These are phyloP conservation scores for Beauveria pseudobassiana DNA, from an alignment of 2,329 filamentous ascomycete genomes.

Conservation along the genomic window DNA sequence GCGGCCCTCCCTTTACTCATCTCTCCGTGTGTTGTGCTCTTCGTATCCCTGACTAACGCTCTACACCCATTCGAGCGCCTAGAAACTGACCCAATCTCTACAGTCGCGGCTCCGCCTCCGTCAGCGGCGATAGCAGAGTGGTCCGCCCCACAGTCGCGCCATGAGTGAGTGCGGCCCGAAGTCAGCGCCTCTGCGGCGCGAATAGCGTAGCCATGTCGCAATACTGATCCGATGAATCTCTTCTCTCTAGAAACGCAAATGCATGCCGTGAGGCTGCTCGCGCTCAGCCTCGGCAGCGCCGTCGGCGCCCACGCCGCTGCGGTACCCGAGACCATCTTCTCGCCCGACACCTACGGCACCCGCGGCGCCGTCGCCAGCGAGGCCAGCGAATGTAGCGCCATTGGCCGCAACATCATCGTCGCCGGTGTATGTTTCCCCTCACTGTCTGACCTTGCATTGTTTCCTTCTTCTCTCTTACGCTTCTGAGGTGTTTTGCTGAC, in stretches of 20 bases:
- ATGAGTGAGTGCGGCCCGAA: too few species aligned
- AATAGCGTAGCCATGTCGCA: not conserved
- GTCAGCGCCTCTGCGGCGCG: not conserved
- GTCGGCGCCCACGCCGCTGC: not conserved
- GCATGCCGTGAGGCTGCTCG: not conserved
- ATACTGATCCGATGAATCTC: not conserved
- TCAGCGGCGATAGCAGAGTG: too few species aligned
- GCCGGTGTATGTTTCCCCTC: slow-evolving; percentile 34
- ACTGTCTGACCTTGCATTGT: too few species aligned
- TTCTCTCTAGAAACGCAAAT: not conserved
- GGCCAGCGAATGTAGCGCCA: slow-evolving; percentile 58
- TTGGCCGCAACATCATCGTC: slow-evolving; percentile 56
- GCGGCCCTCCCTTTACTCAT: not conserved
- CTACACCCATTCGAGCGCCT: too few species aligned
- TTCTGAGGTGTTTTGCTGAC: not conserved
- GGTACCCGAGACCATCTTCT: slow-evolving; percentile 18
- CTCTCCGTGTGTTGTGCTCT: too few species aligned
- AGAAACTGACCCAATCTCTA: too few species aligned
- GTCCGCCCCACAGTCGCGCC: too few species aligned
- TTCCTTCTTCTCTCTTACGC: not conserved
- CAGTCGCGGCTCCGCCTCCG: too few species aligned
- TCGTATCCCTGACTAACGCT: too few species aligned
- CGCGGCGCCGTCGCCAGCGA: slow-evolving; percentile 65
- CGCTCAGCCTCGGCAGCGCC: not conserved
- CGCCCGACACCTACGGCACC: slow-evolving; percentile 15